Base-by-base conservation (phyloP, 2,329 filamentous ascomycete genomes). In the Aspergillus ustus region DNA sequence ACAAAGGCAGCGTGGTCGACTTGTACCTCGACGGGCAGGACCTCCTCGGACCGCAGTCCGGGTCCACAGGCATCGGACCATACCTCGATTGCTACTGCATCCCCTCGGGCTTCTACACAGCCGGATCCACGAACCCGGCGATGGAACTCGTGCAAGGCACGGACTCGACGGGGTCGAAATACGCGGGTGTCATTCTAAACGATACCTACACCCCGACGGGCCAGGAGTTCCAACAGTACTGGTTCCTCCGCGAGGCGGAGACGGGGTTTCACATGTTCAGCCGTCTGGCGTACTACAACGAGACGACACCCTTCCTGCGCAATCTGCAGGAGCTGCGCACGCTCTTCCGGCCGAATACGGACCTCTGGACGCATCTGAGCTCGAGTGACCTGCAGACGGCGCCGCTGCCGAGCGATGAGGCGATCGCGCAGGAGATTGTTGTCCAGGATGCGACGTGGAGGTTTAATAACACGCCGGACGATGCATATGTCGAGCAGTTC, bases 361-460 rank as follows among this genome's bases (percentile, higher is more conserved):
- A 78, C 2, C 78, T 89, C 1, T 89, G 86, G 85, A 89, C 87
- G 1, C 82, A 89, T 71, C 74, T 89, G 1, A 75, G 82, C n/a
- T 87, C 85, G 1, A 87, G 86, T 65, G 79, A 83, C 20, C 72
- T 81, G 11, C 81, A 85, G 53, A 84, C 82, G 57, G 84, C 84
- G 0, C 86, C 86, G 3, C 69, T 81, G 44, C 84, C 85, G 0
- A 77, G 78, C 17, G 63, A 63, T 7, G 60, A 71, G 4, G 70
- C 71, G 1, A 63, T 72, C 48, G 74, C 75, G 13, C 77, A 81
- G 3, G 72, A 83, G 53, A 72, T 84, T 8, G 80, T 80, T 2
- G 86, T 89, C 4, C 87, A 89, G 69, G 87, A 89, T 72, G 86
- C 87, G 4, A 88, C 87, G 0, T 89, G 85, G 85, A 84, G 85